Percentiles rank a stretch among this genome's conserved stretches.
Evolutionary conservation across 306 rosid genomes (phyloP).

Genomic region (Ormosia semicastrata): DNA sequence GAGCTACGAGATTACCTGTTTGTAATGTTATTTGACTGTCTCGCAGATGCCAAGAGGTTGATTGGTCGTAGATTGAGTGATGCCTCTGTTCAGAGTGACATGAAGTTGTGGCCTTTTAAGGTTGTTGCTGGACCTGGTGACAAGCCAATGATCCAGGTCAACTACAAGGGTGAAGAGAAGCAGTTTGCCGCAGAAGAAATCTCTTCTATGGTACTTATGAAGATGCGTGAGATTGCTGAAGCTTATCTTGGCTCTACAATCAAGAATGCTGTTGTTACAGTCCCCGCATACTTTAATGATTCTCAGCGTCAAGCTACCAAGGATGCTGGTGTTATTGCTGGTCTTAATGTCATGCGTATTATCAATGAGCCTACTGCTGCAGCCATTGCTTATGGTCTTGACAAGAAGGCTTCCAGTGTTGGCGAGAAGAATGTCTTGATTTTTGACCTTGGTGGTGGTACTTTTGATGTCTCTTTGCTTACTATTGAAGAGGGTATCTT

Average conservation of each 20-base stretch:
- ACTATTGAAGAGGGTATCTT: slow-evolving; percentile 72
- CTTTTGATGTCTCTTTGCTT: slow-evolving; percentile 63
- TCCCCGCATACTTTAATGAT: slow-evolving; percentile 63
- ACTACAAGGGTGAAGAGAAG: slow-evolving; percentile 62
- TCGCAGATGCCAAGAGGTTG: slow-evolving; percentile 59
- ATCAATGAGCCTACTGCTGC: slow-evolving; percentile 69
- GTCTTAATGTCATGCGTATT: slow-evolving; percentile 61
- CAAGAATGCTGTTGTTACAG: slow-evolving; percentile 62
- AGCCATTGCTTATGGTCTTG: slow-evolving; percentile 67
- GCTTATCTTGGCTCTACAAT: slow-evolving; percentile 52
- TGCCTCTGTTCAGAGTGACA: slow-evolving; percentile 57
- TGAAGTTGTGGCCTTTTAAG: slow-evolving; percentile 69
- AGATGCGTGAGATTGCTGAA: slow-evolving; percentile 70
- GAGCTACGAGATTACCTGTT: not conserved
- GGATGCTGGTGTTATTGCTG: slow-evolving; percentile 72
- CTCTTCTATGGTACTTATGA: slow-evolving; percentile 62
- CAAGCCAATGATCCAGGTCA: slow-evolving; percentile 53
- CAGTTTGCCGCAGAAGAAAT: slow-evolving; percentile 62
- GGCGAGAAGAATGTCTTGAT: slow-evolving; percentile 68
- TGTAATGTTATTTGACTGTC: not conserved
- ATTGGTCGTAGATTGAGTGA: slow-evolving; percentile 54
- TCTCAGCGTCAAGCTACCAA: slow-evolving; percentile 70
- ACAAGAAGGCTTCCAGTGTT: slow-evolving; percentile 65
- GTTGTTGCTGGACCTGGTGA: slow-evolving; percentile 51
- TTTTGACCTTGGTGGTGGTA: slow-evolving; percentile 67